A percentile compares a stretch with the other conserved stretches of the same genome.
These are phyloP conservation scores for Eimeria maxima DNA, from an alignment of 169 alveolate species.

Conservation along the genomic window DNA sequence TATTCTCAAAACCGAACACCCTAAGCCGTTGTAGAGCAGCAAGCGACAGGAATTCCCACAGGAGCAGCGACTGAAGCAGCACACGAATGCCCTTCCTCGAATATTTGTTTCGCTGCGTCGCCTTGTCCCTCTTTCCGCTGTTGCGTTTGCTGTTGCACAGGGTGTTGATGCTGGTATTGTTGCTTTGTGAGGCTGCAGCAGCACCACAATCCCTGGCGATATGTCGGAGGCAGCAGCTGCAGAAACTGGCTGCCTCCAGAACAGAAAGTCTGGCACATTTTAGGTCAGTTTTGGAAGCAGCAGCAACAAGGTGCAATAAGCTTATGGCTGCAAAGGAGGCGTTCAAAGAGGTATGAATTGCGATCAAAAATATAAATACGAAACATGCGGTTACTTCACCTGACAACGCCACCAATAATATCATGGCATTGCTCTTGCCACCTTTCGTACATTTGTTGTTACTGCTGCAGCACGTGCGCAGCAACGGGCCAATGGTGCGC, in stretches of 20 bases:
- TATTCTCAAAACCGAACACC: not conserved
- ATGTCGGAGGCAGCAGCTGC: constrained; percentile 57
- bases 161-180: constrained; percentile 5
- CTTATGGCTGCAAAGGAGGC: constrained; percentile 44
- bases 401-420: not conserved
- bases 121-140: not conserved
- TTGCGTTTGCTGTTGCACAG: not conserved
- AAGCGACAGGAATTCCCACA: not conserved
- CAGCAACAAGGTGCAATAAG: constrained; percentile 43
- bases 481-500: constrained; percentile 35
- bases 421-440: constrained; percentile 3
- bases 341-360: constrained; percentile 31
- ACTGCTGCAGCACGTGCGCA: constrained; percentile 61
- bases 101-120: not conserved
- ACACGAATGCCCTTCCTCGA: not conserved
- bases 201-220: constrained; percentile 61
- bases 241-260: constrained; percentile 45
- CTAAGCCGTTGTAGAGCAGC: not conserved
- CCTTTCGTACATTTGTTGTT: not conserved
- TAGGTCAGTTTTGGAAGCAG: not conserved
- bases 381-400: not conserved
- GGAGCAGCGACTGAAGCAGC: not conserved
- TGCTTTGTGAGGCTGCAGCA: constrained; percentile 33
- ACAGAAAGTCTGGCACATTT: constrained; percentile 31
- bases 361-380: not conserved